A percentile compares a stretch with the other conserved stretches of the same genome.
Evolutionary conservation across 2,329 filamentous ascomycete species (phyloP).

Genomic region (Botrytis paeoniae): DNA sequence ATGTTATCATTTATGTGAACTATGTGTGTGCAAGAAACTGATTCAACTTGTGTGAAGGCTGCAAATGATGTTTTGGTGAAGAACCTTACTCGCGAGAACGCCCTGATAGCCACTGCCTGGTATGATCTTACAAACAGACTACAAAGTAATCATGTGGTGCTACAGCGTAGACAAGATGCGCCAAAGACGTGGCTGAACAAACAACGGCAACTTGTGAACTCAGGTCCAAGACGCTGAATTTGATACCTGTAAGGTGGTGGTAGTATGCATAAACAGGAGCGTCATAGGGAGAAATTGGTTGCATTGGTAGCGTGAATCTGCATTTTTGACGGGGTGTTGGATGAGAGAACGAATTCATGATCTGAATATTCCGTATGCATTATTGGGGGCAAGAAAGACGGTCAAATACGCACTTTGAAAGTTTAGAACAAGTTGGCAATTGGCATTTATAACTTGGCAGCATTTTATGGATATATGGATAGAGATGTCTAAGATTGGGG

Average conservation of each 20-base stretch:
- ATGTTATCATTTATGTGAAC: conserved; percentile 15
- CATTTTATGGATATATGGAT: conserved; percentile 21
- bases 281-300: background rate
- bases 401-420: background rate
- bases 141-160: conserved; percentile 77
- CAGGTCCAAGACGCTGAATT: conserved; percentile 32
- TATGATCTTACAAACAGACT: conserved; percentile 76
- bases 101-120: conserved; percentile 79
- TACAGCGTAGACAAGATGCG: conserved; percentile 71
- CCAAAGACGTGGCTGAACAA: conserved; percentile 82
- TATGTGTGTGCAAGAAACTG: conserved; percentile 21
- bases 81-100: conserved; percentile 73
- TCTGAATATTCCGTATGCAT: conserved; percentile 10
- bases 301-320: conserved; percentile 7
- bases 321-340: conserved; percentile 6
- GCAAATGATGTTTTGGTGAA: conserved; percentile 39
- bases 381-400: background rate
- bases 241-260: background rate
- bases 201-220: conserved; percentile 69
- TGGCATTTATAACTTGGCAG: background rate
- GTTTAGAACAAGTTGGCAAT: conserved; percentile 2
- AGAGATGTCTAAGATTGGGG: conserved; percentile 19
- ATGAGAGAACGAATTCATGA: conserved; percentile 16
- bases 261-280: background rate
- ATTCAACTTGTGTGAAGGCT: conserved; percentile 29